These are phyloP conservation scores for Erythrobasidium hasegawianum DNA, from an alignment of 1,284 basidiomycete genomes.

Conservation along the genomic window DNA sequence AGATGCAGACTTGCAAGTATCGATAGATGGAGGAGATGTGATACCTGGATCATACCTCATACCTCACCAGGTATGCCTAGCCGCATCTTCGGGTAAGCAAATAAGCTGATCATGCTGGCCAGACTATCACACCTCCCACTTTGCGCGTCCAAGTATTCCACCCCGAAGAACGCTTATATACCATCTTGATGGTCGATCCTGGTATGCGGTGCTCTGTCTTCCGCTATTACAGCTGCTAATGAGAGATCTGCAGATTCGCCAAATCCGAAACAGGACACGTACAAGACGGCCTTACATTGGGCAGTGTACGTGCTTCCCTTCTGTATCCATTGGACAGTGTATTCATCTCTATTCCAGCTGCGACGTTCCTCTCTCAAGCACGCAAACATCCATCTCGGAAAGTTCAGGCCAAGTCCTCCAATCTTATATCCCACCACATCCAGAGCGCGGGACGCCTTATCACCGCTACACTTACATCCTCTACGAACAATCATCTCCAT, in stretches of 20 bases:
- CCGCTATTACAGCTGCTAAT: neutral
- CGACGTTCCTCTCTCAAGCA: conserved; percentile 71
- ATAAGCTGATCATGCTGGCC: conserved; percentile 11
- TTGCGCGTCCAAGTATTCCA: conserved; percentile 73
- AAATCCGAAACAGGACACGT: conserved; percentile 62
- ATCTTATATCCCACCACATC: conserved; percentile 78
- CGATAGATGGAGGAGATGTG: conserved; percentile 58
- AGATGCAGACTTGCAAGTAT: conserved; percentile 66
- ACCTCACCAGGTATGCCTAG: conserved; percentile 61
- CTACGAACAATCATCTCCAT: conserved; percentile 60
- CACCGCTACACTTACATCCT: conserved; percentile 78
- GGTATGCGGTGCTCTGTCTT: conserved; percentile 56
- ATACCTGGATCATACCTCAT: conserved; percentile 67
- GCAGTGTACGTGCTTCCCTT: conserved; percentile 67
- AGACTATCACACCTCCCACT: conserved; percentile 63
- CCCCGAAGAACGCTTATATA: conserved; percentile 75
- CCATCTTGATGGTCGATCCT: conserved; percentile 80
- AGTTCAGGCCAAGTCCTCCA: conserved; percentile 55
- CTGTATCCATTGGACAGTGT: too few species aligned
- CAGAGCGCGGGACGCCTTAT: conserved; percentile 74
- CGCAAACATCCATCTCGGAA: conserved; percentile 52
- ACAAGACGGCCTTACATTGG: conserved; percentile 77
- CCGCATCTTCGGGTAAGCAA: neutral
- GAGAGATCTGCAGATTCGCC: conserved; percentile 64
- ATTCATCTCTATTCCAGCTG: too few species aligned